Conservation (phyloP, 164 flowering plant species). For the Brasenia schreberi region DNA sequence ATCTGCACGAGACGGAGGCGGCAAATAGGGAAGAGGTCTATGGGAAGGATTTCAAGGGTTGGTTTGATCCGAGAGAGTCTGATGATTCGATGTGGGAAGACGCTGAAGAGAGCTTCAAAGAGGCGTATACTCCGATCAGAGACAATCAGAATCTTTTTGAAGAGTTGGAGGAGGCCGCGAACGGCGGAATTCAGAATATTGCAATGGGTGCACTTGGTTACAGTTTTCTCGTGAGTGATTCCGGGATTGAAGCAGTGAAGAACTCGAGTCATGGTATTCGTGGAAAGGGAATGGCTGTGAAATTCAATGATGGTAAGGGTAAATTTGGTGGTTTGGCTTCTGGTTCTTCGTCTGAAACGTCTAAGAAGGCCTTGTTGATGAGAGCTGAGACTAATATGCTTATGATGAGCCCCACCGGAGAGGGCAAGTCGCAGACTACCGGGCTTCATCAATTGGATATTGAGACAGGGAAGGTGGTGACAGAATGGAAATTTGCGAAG, state of each 20-base stretch:
- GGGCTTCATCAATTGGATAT: constrained; percentile 87
- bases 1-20: constrained; percentile 46
- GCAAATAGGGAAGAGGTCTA: constrained; percentile 65
- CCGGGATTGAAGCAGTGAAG: constrained; percentile 93
- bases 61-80: constrained; percentile 80
- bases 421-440: constrained; percentile 41
- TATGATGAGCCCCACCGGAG: constrained; percentile 63
- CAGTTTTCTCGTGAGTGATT: constrained; percentile 75
- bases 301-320: constrained; percentile 22
- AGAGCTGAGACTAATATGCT: constrained; percentile 89
- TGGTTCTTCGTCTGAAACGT: constrained; percentile 22
- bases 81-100: constrained; percentile 96
- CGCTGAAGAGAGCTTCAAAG: constrained; percentile 40
- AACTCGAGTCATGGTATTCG: constrained; percentile 85
- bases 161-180: constrained; percentile 81
- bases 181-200: constrained; percentile 79
- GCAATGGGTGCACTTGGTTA: constrained; percentile 96
- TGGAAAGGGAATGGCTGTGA: constrained; percentile 82
- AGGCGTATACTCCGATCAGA: constrained; percentile 29
- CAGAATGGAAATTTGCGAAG: constrained; percentile 81
- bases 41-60: constrained; percentile 90
- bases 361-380: constrained; percentile 76
- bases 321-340: not conserved
- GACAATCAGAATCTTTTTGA: constrained; percentile 47
- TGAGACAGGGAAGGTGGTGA: constrained; percentile 82